These are phyloP conservation scores for Lentinula sp. DNA, from an alignment of 768 basidiomycete species.

Conservation along the genomic window DNA sequence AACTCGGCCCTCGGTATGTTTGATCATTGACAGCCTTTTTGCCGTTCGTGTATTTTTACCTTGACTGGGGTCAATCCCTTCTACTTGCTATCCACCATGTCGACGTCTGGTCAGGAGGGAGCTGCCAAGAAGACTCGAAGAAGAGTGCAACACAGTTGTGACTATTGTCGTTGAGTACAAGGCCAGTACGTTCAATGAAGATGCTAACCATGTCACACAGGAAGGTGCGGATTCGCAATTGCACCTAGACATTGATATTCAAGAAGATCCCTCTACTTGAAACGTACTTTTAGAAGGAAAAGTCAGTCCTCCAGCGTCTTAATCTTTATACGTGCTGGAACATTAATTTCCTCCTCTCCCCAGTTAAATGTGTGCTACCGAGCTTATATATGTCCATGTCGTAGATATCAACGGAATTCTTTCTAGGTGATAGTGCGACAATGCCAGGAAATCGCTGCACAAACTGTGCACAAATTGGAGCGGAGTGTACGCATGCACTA, in stretches of 20 bases:
- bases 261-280: neutral
- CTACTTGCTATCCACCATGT: neutral
- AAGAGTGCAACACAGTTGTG: constrained; percentile 38
- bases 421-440: constrained; percentile 52
- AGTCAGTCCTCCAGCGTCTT: constrained; percentile 17
- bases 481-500: constrained; percentile 50
- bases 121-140: neutral
- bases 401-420: neutral
- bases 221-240: neutral
- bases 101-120: neutral
- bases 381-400: neutral
- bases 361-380: constrained; percentile 2
- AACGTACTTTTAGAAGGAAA: constrained; percentile 21
- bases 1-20: neutral
- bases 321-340: neutral
- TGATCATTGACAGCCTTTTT: neutral
- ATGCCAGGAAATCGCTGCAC: constrained; percentile 50
- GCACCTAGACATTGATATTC: too few relatives aligned
- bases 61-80: neutral
- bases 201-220: neutral
- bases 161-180: constrained; percentile 28
- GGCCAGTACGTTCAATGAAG: too few relatives aligned
- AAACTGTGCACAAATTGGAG: constrained; percentile 42
- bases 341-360: neutral
- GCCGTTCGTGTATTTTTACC: neutral